These are phyloP conservation scores for Chytriomyces sp. DNA, from an alignment of 192 early-diverging fungal species.

Conservation along the genomic window DNA sequence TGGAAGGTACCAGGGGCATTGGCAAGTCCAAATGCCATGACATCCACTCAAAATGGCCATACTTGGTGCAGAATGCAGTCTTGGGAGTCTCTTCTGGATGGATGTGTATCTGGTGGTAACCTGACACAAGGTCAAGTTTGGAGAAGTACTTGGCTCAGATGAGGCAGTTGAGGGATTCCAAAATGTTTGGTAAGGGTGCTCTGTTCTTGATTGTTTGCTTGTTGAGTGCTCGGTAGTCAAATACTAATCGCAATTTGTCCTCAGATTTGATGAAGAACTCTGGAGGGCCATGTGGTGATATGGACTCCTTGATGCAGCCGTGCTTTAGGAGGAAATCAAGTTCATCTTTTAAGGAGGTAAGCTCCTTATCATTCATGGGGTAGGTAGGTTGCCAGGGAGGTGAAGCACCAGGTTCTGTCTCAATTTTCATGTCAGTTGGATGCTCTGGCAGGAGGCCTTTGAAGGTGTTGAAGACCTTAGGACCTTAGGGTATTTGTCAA, in stretches of 20 bases:
- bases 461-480: constrained; percentile 1
- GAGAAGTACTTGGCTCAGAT: neutral
- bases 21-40: constrained; percentile 64
- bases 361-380: constrained; percentile 19
- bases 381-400: neutral
- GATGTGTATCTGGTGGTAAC: constrained; percentile 18
- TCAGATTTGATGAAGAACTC: constrained; percentile 22
- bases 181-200: neutral
- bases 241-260: constrained; percentile 28
- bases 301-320: neutral
- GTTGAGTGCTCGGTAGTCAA: constrained; percentile 8
- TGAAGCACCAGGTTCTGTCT: constrained; percentile 7
- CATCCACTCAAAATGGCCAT: constrained; percentile 52
- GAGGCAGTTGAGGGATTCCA: constrained; percentile 1
- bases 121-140: constrained; percentile 2
- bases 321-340: constrained; percentile 1
- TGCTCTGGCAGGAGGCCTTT: neutral
- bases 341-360: constrained; percentile 12
- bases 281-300: constrained; percentile 21
- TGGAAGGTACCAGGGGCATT: constrained; percentile 64
- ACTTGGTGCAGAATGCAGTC: constrained; percentile 36
- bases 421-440: constrained; percentile 3
- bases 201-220: constrained; percentile 1
- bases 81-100: constrained; percentile 12
- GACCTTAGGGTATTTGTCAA: constrained; percentile 7